Percentiles rank a stretch among this genome's conserved stretches.
Conservation (phyloP, 345 rosid genomes). For the Pelargonium nanum region DNA sequence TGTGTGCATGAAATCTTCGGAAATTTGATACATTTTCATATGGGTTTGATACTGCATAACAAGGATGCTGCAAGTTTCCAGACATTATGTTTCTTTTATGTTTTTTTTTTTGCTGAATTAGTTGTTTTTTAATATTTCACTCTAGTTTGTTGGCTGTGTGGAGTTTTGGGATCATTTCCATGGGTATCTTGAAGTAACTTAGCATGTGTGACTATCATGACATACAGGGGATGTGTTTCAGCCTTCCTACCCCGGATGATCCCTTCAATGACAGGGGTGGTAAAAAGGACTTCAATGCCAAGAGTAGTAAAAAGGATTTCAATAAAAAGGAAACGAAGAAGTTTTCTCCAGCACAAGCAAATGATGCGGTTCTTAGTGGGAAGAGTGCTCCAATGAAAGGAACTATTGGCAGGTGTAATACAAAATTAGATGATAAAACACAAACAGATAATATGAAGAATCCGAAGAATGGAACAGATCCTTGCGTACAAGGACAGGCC, state of each 20-base stretch:
- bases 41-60: background rate
- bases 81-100: too few relatives aligned
- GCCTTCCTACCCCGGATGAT: constrained; percentile 69
- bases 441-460: background rate
- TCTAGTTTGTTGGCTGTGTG: background rate
- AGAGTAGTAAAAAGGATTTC: constrained; percentile 16
- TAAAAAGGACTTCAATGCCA: constrained; percentile 21
- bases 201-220: constrained; percentile 2
- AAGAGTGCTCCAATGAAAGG: constrained; percentile 6
- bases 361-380: constrained; percentile 6
- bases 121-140: background rate
- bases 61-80: too few relatives aligned
- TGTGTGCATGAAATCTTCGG: background rate
- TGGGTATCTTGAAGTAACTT: constrained; percentile 3
- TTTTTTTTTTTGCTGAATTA: background rate
- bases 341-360: constrained; percentile 9
- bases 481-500: background rate
- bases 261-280: constrained; percentile 61
- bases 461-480: background rate
- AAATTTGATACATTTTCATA: background rate
- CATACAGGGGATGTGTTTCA: constrained; percentile 83
- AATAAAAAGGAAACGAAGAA: constrained; percentile 20
- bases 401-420: constrained; percentile 3
- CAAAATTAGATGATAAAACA: constrained; percentile 8
- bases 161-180: background rate